A percentile compares a stretch with the other conserved stretches of the same genome.
Conservation (phyloP, 345 rosid species). For the Acer negundo region DNA sequence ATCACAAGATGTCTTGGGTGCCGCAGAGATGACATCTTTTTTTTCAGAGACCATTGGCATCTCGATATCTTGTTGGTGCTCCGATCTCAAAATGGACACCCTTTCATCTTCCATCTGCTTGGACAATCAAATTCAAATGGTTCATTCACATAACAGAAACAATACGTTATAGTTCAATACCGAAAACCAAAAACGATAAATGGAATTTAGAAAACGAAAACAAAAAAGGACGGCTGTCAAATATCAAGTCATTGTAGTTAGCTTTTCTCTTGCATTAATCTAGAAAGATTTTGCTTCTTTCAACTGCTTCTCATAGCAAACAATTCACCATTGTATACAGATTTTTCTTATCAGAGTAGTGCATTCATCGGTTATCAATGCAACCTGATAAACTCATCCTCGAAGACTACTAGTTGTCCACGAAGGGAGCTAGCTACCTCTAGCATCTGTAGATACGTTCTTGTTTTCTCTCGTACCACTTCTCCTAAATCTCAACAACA, state of each 20-base stretch:
- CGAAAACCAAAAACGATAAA: not conserved
- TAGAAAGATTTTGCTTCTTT: not conserved
- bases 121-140: not conserved
- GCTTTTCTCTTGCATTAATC: not conserved
- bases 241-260: not conserved
- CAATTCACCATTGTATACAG: not conserved
- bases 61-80: constrained; percentile 37
- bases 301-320: not conserved
- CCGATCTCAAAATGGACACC: constrained; percentile 37
- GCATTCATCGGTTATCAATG: not conserved
- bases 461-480: not conserved
- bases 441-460: not conserved
- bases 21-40: constrained; percentile 22
- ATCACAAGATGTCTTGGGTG: constrained; percentile 24
- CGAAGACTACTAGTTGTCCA: not conserved
- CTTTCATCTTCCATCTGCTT: constrained; percentile 58
- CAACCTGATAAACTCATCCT: constrained; percentile 1
- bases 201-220: not conserved
- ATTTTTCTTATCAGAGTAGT: not conserved
- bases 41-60: constrained; percentile 39
- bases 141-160: not conserved
- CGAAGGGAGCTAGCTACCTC: not conserved
- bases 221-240: not conserved
- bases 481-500: not conserved
- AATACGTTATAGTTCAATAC: not conserved